Base-by-base conservation (phyloP, 495 filamentous ascomycete genomes). In the Jackrogersella multiformis region DNA sequence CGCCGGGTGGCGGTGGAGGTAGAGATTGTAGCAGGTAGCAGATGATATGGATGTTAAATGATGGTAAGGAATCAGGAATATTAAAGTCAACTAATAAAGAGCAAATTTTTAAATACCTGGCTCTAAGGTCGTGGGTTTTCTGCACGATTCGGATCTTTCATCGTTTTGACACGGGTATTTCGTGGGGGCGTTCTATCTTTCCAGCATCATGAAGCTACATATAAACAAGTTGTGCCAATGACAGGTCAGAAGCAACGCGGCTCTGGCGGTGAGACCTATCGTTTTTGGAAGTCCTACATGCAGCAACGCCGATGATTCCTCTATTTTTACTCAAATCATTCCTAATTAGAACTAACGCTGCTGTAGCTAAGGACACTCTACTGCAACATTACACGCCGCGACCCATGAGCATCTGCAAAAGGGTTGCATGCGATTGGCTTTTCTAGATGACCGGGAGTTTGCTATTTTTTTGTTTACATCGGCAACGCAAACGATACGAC, bases 371-470 rank as follows among this genome's bases (percentile, higher is more conserved):
- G 30, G 51, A 49, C 28, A 39, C 56, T 49, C 34, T 66, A 38
- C 61, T 70, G 67, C 67, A 62, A 65, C 67, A 65, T 66, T 45
- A 66, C 57, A 46, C 46, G 67, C 67, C 24, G 67, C 61, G 39
- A 30, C 35, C 65, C 51, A 57, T 24, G 44, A 66, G 21, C 16
- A 38, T 55, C 49, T 56, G 49, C 46, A 39, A 30, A 53, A 30
- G 5, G 18, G 20, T 36, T 34, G 32, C 18, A 61, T 56, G 26
- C 23, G 26, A 66, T 66, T 66, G 64, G 56, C 64, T 44, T 65
- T 26, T 42, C 58, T 48, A 61, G n/a, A 41, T 39, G 60, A 53
- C 26, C 45, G 45, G 26, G 42, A 13, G 20, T 7, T 24, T 24
- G 45, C 15, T 28, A 48, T 21, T 28, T 34, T 18, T 52, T 70